Evolutionary conservation across 2,329 filamentous ascomycete genomes (phyloP).

Genomic region (Talaromyces islandicus): DNA sequence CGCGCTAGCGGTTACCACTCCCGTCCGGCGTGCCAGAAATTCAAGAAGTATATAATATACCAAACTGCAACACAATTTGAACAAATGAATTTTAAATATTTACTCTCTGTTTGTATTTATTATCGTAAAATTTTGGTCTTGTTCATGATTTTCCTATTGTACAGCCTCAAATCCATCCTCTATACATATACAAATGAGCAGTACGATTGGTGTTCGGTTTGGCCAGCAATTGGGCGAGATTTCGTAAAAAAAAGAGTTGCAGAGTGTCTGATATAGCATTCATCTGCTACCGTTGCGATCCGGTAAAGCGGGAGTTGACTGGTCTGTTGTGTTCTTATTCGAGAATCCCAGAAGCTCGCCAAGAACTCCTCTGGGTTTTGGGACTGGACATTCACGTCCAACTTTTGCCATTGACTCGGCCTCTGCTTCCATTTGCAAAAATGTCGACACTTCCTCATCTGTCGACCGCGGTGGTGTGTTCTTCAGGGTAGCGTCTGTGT

Average conservation of each 20-base stretch:
- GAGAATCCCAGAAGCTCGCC: constrained; percentile 70
- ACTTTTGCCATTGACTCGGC: constrained; percentile 35
- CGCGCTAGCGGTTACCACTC: neutral
- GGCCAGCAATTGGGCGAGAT: neutral
- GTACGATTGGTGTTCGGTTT: neutral
- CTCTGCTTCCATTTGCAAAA: constrained; percentile 36
- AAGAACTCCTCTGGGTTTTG: constrained; percentile 76
- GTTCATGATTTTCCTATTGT: neutral
- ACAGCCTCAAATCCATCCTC: neutral
- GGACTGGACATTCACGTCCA: constrained; percentile 79
- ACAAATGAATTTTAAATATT: neutral
- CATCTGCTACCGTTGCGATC: constrained; percentile 11
- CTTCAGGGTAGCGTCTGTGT: constrained; percentile 2
- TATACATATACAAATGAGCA: neutral
- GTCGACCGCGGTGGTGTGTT: constrained; percentile 14
- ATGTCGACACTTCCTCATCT: constrained; percentile 41
- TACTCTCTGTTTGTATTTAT: neutral
- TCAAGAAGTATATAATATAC: neutral
- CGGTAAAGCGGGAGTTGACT: constrained; percentile 10
- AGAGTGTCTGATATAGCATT: neutral
- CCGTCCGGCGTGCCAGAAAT: neutral
- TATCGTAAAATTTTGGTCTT: neutral
- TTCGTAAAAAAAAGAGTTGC: neutral
- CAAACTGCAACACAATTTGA: neutral
- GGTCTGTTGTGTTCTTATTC: constrained; percentile 19